Conservation (phyloP, 2,329 filamentous ascomycete genomes). For the Xylariaceae sp. region DNA sequence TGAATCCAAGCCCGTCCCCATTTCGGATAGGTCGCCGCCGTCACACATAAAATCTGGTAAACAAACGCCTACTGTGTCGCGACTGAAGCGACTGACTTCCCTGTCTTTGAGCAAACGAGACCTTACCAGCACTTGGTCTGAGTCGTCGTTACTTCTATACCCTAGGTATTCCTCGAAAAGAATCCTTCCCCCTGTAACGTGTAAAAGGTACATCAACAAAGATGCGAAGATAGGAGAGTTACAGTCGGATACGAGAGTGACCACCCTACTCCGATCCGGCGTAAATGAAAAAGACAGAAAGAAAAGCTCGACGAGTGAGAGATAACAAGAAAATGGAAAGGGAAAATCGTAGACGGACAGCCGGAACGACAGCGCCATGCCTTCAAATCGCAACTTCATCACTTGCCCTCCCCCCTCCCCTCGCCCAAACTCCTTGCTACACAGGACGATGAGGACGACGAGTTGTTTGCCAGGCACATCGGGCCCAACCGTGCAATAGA, state of each 20-base stretch:
- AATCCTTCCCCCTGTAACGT: constrained; percentile 6
- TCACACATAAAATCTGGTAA: constrained; percentile 16
- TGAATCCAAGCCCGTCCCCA: constrained; percentile 8
- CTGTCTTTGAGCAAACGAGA: constrained; percentile 29
- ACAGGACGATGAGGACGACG: neutral
- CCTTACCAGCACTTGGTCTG: constrained; percentile 36
- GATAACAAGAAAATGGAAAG: neutral
- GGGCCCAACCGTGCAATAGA: neutral
- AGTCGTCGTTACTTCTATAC: constrained; percentile 33
- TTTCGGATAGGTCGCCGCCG: constrained; percentile 25
- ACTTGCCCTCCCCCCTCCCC: neutral
- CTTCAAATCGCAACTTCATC: neutral
- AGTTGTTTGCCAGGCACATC: neutral
- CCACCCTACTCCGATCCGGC: constrained; percentile 6
- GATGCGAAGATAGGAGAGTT: neutral
- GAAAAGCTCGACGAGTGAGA: neutral
- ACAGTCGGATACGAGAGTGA: constrained; percentile 3
- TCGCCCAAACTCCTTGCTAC: constrained; percentile 1
- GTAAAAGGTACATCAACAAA: constrained; percentile 10
- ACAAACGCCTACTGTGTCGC: constrained; percentile 27
- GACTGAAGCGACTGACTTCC: constrained; percentile 26
- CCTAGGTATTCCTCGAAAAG: constrained; percentile 10
- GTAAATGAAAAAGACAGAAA: neutral
- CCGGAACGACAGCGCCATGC: neutral
- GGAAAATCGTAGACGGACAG: neutral